Evolutionary conservation across 2,329 filamentous ascomycete species (phyloP).

Genomic region (Colletotrichum australisinense): DNA sequence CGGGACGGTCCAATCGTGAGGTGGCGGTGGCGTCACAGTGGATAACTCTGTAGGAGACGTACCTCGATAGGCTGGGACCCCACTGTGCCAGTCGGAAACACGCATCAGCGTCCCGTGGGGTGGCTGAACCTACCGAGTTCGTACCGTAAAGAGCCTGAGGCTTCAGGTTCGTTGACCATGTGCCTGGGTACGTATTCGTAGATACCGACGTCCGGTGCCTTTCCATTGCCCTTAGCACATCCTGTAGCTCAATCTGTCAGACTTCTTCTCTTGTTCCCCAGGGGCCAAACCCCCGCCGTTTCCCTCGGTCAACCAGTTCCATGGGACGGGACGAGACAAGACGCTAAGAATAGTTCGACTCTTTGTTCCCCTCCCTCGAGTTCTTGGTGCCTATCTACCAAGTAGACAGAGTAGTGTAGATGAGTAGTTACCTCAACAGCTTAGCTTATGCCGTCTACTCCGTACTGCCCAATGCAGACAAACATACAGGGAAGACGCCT

Average conservation of each 20-base stretch:
- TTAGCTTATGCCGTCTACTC: neutral
- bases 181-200: neutral
- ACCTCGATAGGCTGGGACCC: neutral
- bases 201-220: neutral
- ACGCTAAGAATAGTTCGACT: constrained; percentile 10
- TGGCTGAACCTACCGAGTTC: constrained; percentile 6
- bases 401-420: no score
- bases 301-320: constrained; percentile 15
- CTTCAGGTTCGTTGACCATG: neutral
- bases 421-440: neutral
- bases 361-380: neutral
- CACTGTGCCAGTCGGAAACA: constrained; percentile 30
- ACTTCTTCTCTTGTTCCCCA: constrained; percentile 1
- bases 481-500: constrained; percentile 17
- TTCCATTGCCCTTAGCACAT: neutral
- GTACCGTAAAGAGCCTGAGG: neutral
- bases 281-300: neutral
- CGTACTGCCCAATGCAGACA: neutral
- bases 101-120: constrained; percentile 31
- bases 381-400: neutral
- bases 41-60: neutral
- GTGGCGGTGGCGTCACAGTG: constrained; percentile 27
- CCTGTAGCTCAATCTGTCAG: neutral
- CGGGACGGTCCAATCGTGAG: neutral
- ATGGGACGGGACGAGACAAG: neutral